phyloP scores from a whole-genome alignment of 106 monocot species.

The Narthecium ossifragum region DNA sequence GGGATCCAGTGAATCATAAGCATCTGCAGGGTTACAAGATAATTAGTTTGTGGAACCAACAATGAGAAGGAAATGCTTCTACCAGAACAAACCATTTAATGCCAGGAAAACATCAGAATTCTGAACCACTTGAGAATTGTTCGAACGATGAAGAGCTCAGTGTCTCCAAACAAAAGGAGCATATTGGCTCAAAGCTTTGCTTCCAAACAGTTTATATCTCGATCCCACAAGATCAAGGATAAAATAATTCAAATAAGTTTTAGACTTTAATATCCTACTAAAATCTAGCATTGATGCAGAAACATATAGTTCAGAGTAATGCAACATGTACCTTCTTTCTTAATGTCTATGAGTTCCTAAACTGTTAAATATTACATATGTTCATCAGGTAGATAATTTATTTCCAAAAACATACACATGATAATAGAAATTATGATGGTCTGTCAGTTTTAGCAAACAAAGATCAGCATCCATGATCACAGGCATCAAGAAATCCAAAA shows the following conservation, averaged over 20 bases:
- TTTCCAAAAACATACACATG: background rate
- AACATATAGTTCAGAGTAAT: too few relatives aligned
- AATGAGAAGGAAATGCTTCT: background rate
- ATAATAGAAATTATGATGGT: background rate
- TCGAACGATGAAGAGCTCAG: background rate
- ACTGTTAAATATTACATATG: background rate
- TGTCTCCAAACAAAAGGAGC: background rate
- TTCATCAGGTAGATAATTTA: background rate
- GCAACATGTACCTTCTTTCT: too few relatives aligned
- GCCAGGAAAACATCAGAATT: background rate
- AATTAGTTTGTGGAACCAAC: background rate
- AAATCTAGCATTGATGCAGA: too few relatives aligned
- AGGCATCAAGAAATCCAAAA: too few relatives aligned
- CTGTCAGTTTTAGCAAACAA: too few relatives aligned
- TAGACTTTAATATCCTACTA: too few relatives aligned
- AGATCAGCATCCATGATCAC: too few relatives aligned
- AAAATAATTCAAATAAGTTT: too few relatives aligned
- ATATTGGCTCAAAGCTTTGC: background rate
- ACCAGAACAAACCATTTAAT: background rate
- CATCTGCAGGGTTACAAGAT: constrained; percentile 40
- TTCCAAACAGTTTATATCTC: too few relatives aligned
- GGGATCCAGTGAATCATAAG: constrained; percentile 84
- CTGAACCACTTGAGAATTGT: background rate
- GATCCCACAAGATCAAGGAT: too few relatives aligned
- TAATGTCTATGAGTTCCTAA: background rate